These are phyloP conservation scores for Xylaria castorea DNA, from an alignment of 495 filamentous ascomycete species.

Conservation along the genomic window DNA sequence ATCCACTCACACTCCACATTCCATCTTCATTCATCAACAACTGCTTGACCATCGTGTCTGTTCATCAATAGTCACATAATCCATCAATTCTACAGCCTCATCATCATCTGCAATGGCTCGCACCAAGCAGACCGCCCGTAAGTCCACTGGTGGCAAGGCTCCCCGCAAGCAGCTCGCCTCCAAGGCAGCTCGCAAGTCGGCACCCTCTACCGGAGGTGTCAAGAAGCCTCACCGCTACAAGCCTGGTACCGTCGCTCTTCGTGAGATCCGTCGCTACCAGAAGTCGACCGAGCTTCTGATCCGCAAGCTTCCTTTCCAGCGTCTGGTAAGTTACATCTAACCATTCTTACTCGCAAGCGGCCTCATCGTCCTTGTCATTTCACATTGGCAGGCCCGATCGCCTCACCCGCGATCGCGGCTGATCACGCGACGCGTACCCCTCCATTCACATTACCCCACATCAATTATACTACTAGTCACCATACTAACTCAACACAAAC, in stretches of 20 bases:
- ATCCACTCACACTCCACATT: conserved; percentile 44
- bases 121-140: conserved; percentile 99
- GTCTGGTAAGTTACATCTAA: conserved; percentile 66
- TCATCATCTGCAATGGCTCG: conserved; percentile 82
- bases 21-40: conserved; percentile 47
- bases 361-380: neutral
- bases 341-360: neutral
- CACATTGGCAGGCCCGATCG: neutral
- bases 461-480: conserved; percentile 1
- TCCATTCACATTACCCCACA: neutral
- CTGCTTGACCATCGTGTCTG: conserved; percentile 47
- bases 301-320: conserved; percentile 99
- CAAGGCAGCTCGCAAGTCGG: conserved; percentile 63
- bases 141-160: conserved; percentile 99
- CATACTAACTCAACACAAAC: conserved; percentile 43
- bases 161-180: conserved; percentile 92
- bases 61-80: conserved; percentile 49
- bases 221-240: conserved; percentile 99
- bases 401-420: conserved; percentile 4
- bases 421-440: conserved; percentile 15
- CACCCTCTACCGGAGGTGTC: conserved; percentile 73
- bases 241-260: conserved; percentile 99
- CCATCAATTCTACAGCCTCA: conserved; percentile 55
- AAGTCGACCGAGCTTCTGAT: conserved; percentile 99
- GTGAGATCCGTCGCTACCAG: conserved; percentile 99